Base-by-base conservation (phyloP, 2,329 filamentous ascomycete species). In the Hymenoscyphus repandus region DNA sequence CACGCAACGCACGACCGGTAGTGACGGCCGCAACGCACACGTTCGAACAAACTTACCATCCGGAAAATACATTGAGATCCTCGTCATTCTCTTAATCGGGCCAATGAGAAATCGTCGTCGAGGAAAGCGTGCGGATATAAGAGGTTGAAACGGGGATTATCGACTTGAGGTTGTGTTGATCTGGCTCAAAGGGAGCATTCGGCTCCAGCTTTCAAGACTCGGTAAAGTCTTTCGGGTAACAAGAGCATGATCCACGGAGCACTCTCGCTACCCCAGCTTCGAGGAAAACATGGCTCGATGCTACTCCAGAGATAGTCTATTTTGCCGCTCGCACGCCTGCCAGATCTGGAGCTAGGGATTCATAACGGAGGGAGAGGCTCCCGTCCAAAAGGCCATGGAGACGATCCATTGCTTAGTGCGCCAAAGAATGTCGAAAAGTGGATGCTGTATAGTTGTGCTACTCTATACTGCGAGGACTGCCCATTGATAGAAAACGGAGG, bases 111-210 rank as follows among this genome's bases (percentile, higher is more conserved):
- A 31, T 37, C 17, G 20, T 18, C 17, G 31, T 38, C 45, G 46
- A 27, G 33, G 11, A 44, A 33, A 49, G 20, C 46, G 50, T 51
- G 48, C 41, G 36, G 49, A 50, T 54, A 50, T 54, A 49, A 56
- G 47, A 58, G 52, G 53, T 54, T 42, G 47, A 59, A 54, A 50
- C 30, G 27, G 44, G 36, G 49, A 43, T 50, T 46, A 42, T 50
- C 42, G 31, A 50, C 34, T 18, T 38, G 27, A 20, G n/a, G n/a
- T 43, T 49, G 27, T 32, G 41, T 33, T 30, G 31, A 41, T 41
- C 32, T 45, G 17, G 30, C 27, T 45, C 17, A 42, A 22, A n/a
- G 20, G 27, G 36, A n/a, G 12, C 31, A 6, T 39, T 34, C 37
- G 38, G 38, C 36, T 49, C 46, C 39, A 32, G 46, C 39, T 44